Evolutionary conservation across 2,329 filamentous ascomycete species (phyloP).

Genomic region (Paracorniculantispora psalliotae): DNA sequence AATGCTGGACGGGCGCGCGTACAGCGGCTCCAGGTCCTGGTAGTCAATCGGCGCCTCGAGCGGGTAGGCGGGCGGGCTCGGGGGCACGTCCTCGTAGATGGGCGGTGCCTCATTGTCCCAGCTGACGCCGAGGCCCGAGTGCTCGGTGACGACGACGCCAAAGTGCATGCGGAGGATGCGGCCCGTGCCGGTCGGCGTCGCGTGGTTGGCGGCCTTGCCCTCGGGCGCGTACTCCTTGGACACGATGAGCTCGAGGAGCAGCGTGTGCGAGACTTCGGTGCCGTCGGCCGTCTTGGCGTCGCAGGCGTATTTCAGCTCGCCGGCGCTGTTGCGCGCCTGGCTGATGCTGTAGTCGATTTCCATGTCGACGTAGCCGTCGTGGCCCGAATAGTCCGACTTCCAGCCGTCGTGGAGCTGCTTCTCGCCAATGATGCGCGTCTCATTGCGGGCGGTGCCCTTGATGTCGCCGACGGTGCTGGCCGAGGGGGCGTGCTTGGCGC

Average conservation of each 20-base stretch:
- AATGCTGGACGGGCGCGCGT: conserved; percentile 18
- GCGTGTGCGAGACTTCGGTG: conserved; percentile 73
- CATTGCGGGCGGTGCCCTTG: conserved; percentile 69
- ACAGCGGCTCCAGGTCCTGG: conserved; percentile 35
- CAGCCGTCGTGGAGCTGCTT: conserved; percentile 82
- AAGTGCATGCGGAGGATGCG: conserved; percentile 93
- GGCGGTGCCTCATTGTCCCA: conserved; percentile 97
- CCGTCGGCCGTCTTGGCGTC: conserved; percentile 71
- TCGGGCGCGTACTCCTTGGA: conserved; percentile 81
- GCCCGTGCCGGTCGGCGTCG: conserved; percentile 84
- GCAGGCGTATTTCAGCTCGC: conserved; percentile 62
- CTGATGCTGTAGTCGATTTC: conserved; percentile 62
- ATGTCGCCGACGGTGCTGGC: conserved; percentile 38
- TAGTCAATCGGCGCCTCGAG: conserved; percentile 33
- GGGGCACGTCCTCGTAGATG: conserved; percentile 88
- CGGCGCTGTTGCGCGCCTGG: conserved; percentile 39
- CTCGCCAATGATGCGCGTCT: conserved; percentile 71
- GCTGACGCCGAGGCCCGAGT: conserved; percentile 80
- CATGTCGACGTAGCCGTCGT: conserved; percentile 58
- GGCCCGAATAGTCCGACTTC: conserved; percentile 64
- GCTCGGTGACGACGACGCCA: conserved; percentile 73
- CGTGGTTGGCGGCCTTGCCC: conserved; percentile 58
- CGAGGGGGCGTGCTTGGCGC: conserved; percentile 62
- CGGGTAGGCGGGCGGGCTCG: conserved; percentile 70
- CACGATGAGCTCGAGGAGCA: conserved; percentile 90